phyloP scores from a whole-genome alignment of 257 asterid genomes.

The Ocimum tenuiflorum region DNA sequence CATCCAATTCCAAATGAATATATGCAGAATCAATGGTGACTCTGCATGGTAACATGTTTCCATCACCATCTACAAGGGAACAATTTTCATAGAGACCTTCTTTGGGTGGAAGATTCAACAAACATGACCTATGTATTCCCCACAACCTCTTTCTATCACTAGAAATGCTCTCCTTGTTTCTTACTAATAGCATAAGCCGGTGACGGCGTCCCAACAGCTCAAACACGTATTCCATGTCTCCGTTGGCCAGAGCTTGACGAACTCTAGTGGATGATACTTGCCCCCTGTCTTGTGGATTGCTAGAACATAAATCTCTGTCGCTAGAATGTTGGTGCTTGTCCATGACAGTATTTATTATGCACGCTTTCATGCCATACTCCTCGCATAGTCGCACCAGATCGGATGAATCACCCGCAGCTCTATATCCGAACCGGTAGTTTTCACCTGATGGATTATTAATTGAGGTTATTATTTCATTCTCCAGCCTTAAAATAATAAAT shows the following conservation, averaged over 20 bases:
- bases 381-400: slow-evolving; percentile 62
- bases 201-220: slow-evolving; percentile 84
- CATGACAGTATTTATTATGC: slow-evolving; percentile 72
- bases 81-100: slow-evolving; percentile 74
- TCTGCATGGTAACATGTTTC: slow-evolving; percentile 47
- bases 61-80: slow-evolving; percentile 42
- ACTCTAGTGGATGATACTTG: slow-evolving; percentile 96
- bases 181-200: slow-evolving; percentile 43
- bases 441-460: slow-evolving; percentile 44
- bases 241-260: slow-evolving; percentile 68
- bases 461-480: not conserved
- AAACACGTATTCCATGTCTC: slow-evolving; percentile 74
- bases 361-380: slow-evolving; percentile 61
- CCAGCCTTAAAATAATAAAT: not conserved
- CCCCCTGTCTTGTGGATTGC: slow-evolving; percentile 61
- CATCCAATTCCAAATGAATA: slow-evolving; percentile 69
- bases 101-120: slow-evolving; percentile 80
- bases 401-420: slow-evolving; percentile 69
- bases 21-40: slow-evolving; percentile 41
- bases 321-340: slow-evolving; percentile 49
- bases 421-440: slow-evolving; percentile 88
- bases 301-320: slow-evolving; percentile 15
- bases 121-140: slow-evolving; percentile 49
- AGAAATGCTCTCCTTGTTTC: slow-evolving; percentile 26
- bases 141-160: slow-evolving; percentile 39